Percentiles rank a stretch among this genome's conserved stretches.
Conservation (phyloP, 78 protist genomes). For the Emiliania huxleyi region DNA sequence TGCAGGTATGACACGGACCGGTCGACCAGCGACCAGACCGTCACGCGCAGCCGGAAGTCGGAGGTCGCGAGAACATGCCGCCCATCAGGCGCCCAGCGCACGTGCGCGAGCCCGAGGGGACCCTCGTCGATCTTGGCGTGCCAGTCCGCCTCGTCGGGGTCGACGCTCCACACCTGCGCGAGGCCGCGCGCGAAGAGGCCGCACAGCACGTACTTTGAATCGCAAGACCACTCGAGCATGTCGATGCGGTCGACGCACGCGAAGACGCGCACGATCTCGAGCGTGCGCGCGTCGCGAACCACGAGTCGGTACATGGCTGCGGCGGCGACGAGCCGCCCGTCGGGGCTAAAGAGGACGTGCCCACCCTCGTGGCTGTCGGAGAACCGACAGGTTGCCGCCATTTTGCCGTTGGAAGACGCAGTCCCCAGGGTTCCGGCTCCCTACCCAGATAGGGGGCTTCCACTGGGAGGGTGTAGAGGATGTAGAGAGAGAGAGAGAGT, state of each 20-base stretch:
- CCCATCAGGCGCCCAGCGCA: constrained; percentile 36
- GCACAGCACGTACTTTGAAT: constrained; percentile 35
- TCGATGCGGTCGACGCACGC: not conserved
- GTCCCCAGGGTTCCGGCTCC: no score
- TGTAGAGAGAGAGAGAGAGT: no score
- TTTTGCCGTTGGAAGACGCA: no score
- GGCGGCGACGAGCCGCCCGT: constrained; percentile 13
- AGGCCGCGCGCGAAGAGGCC: not conserved
- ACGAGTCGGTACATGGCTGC: not conserved
- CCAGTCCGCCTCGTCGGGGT: not conserved
- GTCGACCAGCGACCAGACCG: constrained; percentile 38
- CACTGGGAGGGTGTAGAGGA: no score
- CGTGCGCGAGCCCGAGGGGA: constrained; percentile 14
- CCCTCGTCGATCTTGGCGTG: constrained; percentile 41
- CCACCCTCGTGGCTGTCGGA: not conserved
- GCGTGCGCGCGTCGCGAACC: not conserved
- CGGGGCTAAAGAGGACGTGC: not conserved
- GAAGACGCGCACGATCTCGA: not conserved
- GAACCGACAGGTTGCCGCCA: no score
- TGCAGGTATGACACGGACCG: constrained; percentile 17
- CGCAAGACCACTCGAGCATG: not conserved
- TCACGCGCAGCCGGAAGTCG: constrained; percentile 33
- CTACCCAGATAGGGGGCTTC: no score
- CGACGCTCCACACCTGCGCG: constrained; percentile 3
- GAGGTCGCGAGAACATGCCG: constrained; percentile 5